Base-by-base conservation (phyloP, 306 rosid genomes). In the Psophocarpus tetragonolobus region DNA sequence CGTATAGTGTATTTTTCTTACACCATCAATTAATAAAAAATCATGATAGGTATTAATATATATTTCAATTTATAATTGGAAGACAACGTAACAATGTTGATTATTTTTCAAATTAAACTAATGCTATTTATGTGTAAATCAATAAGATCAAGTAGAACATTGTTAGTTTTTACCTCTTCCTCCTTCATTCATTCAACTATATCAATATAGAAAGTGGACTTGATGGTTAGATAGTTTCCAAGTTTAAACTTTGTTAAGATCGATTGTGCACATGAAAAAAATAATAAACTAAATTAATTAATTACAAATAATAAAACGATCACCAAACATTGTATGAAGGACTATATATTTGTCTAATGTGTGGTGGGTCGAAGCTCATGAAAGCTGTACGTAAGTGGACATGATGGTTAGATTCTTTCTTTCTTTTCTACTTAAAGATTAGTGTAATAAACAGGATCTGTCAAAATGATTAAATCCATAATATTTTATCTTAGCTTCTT, bases 351-450 rank as follows among this genome's bases (percentile, higher is more conserved):
- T 73, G 67, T 38, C 56, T 56, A 41, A 56, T 73, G 56, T 56
- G 77, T 65, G 51, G 51, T 56, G 78, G 68, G 54, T 73, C 64
- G 48, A 54, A 54, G 53, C 14, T 56, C 54, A 35, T 73, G 67
- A 73, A 54, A n/a, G 8, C 18, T 20, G 76, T 47, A 71, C 26
- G 53, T 30, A 51, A 21, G 36, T 45, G 44, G 61, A 36, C 58
- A 74, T 74, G 27, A 73, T 74, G 44, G 57, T 57, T 41, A 41
- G 56, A 58, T 41, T 58, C 41, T 38, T 74, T 17, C 27, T 41
- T 74, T 74, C 24, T 23, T 58, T 41, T 57, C 68, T 73, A 57
- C 20, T 74, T 73, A 26, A 41, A 39, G 18, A 39, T 30, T 2
- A 23, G n/a, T 39, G 42, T 39, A 38, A 54, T 7, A 23, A 23